Evolutionary conservation across 202 grass and related monocot species (phyloP), one percentile per base, ranked within the genome.

Genomic region (Saccharum hybrid): DNA sequence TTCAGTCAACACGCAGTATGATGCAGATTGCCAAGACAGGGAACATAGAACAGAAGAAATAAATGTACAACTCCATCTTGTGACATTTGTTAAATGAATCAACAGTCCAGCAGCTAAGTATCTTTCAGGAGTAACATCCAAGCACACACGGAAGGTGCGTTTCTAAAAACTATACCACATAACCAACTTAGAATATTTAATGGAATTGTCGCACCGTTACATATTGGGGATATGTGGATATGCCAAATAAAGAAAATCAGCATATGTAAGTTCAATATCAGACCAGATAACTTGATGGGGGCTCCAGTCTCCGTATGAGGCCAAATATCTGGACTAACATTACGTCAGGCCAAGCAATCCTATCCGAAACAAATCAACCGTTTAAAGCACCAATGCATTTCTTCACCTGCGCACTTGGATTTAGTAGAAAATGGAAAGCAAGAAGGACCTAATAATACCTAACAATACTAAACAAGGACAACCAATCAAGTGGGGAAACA

Each of bases 141-240:
- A 42, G 10, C 40, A 43, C 62, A 19, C 3, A 8, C 10, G 31
- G 33, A 80, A 49, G 21, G n/a, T 64, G 39, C 36, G 51, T 15
- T 46, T 69, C 4, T 68, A 42, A 34, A 56, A 21, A 73, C 52
- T 34, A 51, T 51, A 51, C 48, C 23, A 60, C 39, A 78, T 22
- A 78, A 72, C 28, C n/a, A 89, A 15, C 8, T 74, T 18, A 68
- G 8, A 80, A 68, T 62, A 74, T 71, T 48, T 57, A 40, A 37
- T 59, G 40, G 15, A 57, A 82, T 31, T 60, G 30, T 41, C 68
- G 34, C 18, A 41, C 13, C 19, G 14, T 60, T 43, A 37, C 37
- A 74, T 15, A 43, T 1, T 26, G 11, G 60, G 21, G 61, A 77
- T 77, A 87, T 40, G 21, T 31, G 30, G 30, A 31, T 23, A n/a